Evolutionary conservation across 352 stramenopile species (phyloP), one percentile per base, ranked within the genome.

Genomic region (Phytopythium oedochilum): DNA sequence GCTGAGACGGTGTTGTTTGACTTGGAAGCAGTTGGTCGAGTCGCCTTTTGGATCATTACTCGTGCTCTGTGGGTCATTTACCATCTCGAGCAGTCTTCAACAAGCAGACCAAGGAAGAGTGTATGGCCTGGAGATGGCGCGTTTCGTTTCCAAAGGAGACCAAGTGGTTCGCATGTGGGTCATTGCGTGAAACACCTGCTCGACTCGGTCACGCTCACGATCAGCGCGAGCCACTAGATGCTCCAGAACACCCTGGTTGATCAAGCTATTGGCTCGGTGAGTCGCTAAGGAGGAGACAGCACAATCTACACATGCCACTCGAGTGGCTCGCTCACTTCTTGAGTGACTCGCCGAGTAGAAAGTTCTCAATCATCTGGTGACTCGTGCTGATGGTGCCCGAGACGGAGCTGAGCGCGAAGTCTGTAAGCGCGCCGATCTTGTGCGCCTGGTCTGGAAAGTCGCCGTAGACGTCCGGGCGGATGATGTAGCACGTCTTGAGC

Each of bases 341-440:
- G 14, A 28, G 60, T 18, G 58, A 59, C 18, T 73, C 55, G 39
- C 73, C 68, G 2, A 73, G 62, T 31, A 77, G 57, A 25, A 64
- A 53, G 25, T 83, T 83, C 55, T 83, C 73, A n/a, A 83, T 83
- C 52, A 73, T 70, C 47, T 81, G 60, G 39, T 70, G 67, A 23
- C 67, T 73, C 44, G 59, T 60, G 1, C 52, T 55, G 28, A 82
- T 65, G 56, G 74, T 78, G 8, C 55, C 61, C 8, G 49, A 65
- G 34, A 59, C 61, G 14, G 66, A 69, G 15, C 61, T 67, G 53
- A 79, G 64, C 6, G 79, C 50, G 43, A 82, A 82, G 40, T 82
- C 64, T 8, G 61, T 66, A 12, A 82, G 63, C 23, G 66, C 68
- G 2, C 69, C 66, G 31, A 72, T 60, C 18, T 62, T 56, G 18